Percentiles rank a stretch among this genome's conserved stretches.
Conservation (phyloP, 1,284 basidiomycete species). For the Omphalotus olearius region DNA sequence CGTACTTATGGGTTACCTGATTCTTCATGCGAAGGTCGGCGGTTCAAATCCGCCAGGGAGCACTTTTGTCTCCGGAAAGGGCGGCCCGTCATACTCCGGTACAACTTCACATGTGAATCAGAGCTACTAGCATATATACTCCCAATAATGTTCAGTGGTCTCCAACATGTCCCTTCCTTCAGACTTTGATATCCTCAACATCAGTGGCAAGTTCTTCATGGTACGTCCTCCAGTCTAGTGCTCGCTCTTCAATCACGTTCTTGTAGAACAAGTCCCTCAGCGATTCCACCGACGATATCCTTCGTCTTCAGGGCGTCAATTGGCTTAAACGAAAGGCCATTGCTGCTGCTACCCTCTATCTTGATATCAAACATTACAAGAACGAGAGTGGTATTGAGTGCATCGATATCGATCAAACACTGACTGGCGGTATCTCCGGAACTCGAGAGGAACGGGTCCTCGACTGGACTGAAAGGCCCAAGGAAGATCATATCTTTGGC, state of each 20-base stretch:
- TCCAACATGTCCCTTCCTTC: slow-evolving; percentile 44
- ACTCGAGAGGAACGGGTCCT: slow-evolving; percentile 50
- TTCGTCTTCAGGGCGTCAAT: slow-evolving; percentile 55
- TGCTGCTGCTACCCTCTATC: slow-evolving; percentile 44
- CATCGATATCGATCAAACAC: slow-evolving; percentile 59
- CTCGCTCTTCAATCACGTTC: neutral
- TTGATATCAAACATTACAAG: slow-evolving; percentile 56
- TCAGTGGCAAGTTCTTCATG: slow-evolving; percentile 39
- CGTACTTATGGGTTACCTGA: no score
- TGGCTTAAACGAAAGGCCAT: slow-evolving; percentile 61
- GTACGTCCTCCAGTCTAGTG: slow-evolving; percentile 22
- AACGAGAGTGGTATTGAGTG: slow-evolving; percentile 50
- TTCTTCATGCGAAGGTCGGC: no score
- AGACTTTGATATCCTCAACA: slow-evolving; percentile 38
- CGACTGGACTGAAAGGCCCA: slow-evolving; percentile 43
- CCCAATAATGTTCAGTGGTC: neutral
- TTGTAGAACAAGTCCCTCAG: slow-evolving; percentile 53
- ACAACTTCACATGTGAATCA: neutral
- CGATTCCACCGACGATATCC: slow-evolving; percentile 51
- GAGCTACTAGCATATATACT: neutral
- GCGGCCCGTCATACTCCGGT: no score
- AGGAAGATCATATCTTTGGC: slow-evolving; percentile 54
- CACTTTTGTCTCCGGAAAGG: no score
- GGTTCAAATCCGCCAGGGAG: no score
- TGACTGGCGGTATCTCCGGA: slow-evolving; percentile 54